Evolutionary conservation across 495 filamentous ascomycete genomes (phyloP), one percentile per base, ranked within the genome.

Genomic region (Tetracladium setigerum): DNA sequence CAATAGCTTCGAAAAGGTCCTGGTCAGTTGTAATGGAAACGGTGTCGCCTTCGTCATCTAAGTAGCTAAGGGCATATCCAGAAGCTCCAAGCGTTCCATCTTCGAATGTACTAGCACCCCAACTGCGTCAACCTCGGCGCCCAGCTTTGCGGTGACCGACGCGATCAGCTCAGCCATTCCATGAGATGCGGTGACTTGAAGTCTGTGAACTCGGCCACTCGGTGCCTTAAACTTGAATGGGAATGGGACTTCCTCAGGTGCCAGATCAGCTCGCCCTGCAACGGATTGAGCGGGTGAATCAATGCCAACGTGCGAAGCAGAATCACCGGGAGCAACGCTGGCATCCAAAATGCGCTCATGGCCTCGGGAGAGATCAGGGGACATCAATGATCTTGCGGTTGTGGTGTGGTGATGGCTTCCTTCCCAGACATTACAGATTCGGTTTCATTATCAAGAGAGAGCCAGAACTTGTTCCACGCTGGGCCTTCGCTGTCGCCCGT

Each of bases 181-280:
- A 38, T 83, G 78, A 34, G 83, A 76, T 10, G 89, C 82, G 50
- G 82, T 67, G 5, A 96, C 83, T 59, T 95, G 92, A 8, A 97
- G 71, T 33, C 94, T 81, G 65, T 97, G 94, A 19, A 97, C 89
- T 34, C 92, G 86, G 35, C 94, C 92, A 62, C 87, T 92, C 13
- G 94, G 92, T 4, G 92, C 90, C 70, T 99, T 97, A 78, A 99
- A 99, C 65, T 99, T 99, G 81, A 99, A 97, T 18, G 90, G 78
- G 68, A 97, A 99, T 0, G 92, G 87, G 10, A 72, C 62, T 44
- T 89, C 86, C 59, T 84, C 80, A 0, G 74, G 67, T 16, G 78
- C 59, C 8, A 70, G 55, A 19, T 75, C 73, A 8, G 52, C 62
- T 2, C 73, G 71, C 1, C 73, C 68, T 31, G 74, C 71, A 22